Percentiles rank a stretch among this genome's conserved stretches.
Conservation (phyloP, 2,329 filamentous ascomycete genomes). For the Colletotrichum paranaense region DNA sequence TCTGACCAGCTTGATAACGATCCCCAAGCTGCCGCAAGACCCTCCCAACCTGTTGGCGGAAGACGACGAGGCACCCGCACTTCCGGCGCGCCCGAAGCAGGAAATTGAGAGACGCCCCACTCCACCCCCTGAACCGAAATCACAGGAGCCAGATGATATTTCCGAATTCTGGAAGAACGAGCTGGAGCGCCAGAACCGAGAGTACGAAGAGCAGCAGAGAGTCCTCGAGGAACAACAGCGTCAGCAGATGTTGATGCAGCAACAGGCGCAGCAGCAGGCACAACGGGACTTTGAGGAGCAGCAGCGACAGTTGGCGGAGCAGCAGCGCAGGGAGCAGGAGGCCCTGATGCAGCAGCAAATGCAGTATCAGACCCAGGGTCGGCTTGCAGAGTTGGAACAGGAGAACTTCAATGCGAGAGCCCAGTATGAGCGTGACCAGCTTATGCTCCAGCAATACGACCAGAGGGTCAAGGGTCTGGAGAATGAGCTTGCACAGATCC, state of each 20-base stretch:
- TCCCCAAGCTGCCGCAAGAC: constrained; percentile 94
- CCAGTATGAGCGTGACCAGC: constrained; percentile 96
- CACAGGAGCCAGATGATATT: constrained; percentile 91
- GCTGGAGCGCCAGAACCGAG: constrained; percentile 88
- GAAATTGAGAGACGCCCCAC: constrained; percentile 77
- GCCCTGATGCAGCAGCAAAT: constrained; percentile 89
- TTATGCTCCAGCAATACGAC: constrained; percentile 97
- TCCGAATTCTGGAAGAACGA: constrained; percentile 98
- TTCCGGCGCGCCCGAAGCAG: constrained; percentile 84
- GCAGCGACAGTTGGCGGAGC: constrained; percentile 86
- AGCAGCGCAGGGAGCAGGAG: constrained; percentile 91
- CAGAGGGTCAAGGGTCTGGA: constrained; percentile 93
- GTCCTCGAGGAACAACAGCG: constrained; percentile 89
- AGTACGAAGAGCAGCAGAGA: constrained; percentile 94
- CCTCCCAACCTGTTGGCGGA: constrained; percentile 89
- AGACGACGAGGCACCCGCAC: constrained; percentile 83
- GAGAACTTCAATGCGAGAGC: constrained; percentile 95
- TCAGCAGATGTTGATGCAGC: constrained; percentile 82
- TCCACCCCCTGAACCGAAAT: constrained; percentile 74
- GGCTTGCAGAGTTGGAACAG: constrained; percentile 93
- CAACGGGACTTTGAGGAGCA: constrained; percentile 98
- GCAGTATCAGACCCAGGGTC: constrained; percentile 92
- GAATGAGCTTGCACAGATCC: constrained; percentile 84
- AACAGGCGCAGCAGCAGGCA: constrained; percentile 84
- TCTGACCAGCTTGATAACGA: constrained; percentile 93